Base-by-base conservation (phyloP, 2,329 filamentous ascomycete species). In the Fusarium chlamydosporum region DNA sequence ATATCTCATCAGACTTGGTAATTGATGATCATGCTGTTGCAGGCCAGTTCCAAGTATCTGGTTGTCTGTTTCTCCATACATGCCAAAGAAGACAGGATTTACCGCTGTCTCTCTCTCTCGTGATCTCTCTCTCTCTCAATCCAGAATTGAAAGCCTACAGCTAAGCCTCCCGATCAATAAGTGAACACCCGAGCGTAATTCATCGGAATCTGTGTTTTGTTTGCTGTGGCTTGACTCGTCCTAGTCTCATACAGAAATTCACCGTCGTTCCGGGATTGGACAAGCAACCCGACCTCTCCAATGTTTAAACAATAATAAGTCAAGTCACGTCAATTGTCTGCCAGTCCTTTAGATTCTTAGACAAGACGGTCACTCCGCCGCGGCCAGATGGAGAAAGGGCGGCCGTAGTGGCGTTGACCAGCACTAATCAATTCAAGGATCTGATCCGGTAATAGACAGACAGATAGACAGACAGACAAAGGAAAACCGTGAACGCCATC, bases 301-400 rank as follows among this genome's bases (percentile, higher is more conserved):
- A 37, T 38, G 34, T 50, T 59, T 35, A 38, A 60, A 66, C 38
- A 57, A 57, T 7, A 53, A 47, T 59, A 52, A 46, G 31, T 52
- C 54, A 61, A 46, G 38, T 68, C 60, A 56, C 52, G 34, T 61
- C 65, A 61, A 20, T 37, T 31, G n/a, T 46, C 62, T 62, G 38
- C 54, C 11, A 41, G 27, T 37, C 33, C 9, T 11, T 50, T 23
- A 23, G 23, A 23, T 23, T 27, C 23, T 20, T 27, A 50, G 23
- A 45, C 56, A 29, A 43, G 41, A 29, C 33, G 43, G 47, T 60
- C 61, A 41, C 61, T 55, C 65, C 38, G 65, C 48, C 61, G 56
- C 45, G 56, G 43, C 53, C 37, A 27, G 7, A 53, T 56, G 37
- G 54, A 38, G 31, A 35, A 38, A 45, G 45, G 51, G 60, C 48